A percentile compares a stretch with the other conserved stretches of the same genome.
phyloP scores from a whole-genome alignment of 805 yeast genomes.

The Debaryomyces castellii region DNA sequence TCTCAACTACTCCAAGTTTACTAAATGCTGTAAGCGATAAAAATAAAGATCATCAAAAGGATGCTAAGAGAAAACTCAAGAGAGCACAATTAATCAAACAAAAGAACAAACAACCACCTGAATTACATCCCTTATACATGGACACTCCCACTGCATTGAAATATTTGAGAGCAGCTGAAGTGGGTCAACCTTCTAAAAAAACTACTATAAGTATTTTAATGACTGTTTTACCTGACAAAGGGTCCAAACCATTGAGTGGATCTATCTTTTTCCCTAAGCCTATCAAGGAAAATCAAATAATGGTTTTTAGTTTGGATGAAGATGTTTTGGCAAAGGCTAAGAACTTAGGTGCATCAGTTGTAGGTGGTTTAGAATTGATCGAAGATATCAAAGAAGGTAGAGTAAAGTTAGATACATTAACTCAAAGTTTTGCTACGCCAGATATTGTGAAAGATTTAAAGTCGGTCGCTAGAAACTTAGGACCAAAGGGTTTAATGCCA shows the following conservation, averaged over 20 bases:
- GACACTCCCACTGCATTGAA: constrained; percentile 70
- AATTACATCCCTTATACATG: constrained; percentile 63
- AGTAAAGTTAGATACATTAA: constrained; percentile 52
- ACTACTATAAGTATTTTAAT: constrained; percentile 65
- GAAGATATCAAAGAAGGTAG: constrained; percentile 55
- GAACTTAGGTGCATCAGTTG: constrained; percentile 58
- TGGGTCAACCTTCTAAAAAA: constrained; percentile 73
- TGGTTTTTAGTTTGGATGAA: constrained; percentile 65
- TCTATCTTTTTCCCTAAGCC: constrained; percentile 71
- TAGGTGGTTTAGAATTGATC: constrained; percentile 74
- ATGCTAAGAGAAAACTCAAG: constrained; percentile 21
- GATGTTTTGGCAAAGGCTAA: constrained; percentile 53
- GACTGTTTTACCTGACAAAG: constrained; percentile 68
- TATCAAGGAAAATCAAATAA: constrained; percentile 59
- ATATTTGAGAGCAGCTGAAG: constrained; percentile 84
- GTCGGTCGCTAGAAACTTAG: constrained; percentile 74
- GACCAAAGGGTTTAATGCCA: constrained; percentile 91
- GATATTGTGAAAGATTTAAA: constrained; percentile 66
- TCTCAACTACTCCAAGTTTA: constrained; percentile 3
- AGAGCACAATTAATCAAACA: constrained; percentile 21
- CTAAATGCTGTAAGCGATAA: constrained; percentile 3
- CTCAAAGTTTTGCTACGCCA: constrained; percentile 82
- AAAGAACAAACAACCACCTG: constrained; percentile 38
- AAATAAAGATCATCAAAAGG: constrained; percentile 11
- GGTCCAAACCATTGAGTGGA: constrained; percentile 75